Base-by-base conservation (phyloP, 1,284 basidiomycete species). In the Laetiporus sulphureus region DNA sequence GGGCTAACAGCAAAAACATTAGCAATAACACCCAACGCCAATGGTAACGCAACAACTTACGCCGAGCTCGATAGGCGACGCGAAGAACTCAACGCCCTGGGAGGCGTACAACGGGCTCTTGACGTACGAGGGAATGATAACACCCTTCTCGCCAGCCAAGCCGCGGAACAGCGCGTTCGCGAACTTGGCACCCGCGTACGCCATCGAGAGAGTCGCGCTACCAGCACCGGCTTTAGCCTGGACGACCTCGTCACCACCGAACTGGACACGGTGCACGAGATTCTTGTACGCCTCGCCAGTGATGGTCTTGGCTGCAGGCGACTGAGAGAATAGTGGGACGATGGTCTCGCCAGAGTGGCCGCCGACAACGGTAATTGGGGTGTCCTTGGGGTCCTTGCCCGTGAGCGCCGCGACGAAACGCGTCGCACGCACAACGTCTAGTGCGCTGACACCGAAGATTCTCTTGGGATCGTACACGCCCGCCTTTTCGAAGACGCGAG, bases 331-430 rank as follows among this genome's bases (percentile, higher is more conserved):
- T 37, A 99, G 75, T 32, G 95, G 95, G 19, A 99, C 86, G 61
- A 99, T 99, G 47, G 95, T 99, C 36, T 86, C 75, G 55, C 96
- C 95, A 34, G 88, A 91, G 83, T 99, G 95, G 35, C 96, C 95
- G 59, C 96, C 95, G 45, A 98, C 72, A 53, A 98, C 94, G 47
- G 93, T 87, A 50, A 98, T 77, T 37, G 73, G 67, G 48, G 82
- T 78, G 48, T 91, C 79, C 25, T 75, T 65, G 46, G 83, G 79
- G 41, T 77, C 65, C 52, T 79, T 73, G 52, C 82, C 80, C 43
- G 80, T 69, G 58, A 96, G 70, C 46, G 78, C 77, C 27, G 82
- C 77, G 47, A 94, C 77, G 79, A 99, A 99, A 51, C 90, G 91
- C 35, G 91, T 83, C 32, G 95, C 84, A 58, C 95, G 91, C 62